Evolutionary conservation across 371 early-diverging fungal species (phyloP).

Genomic region (Choanephora cucurbitarum): DNA sequence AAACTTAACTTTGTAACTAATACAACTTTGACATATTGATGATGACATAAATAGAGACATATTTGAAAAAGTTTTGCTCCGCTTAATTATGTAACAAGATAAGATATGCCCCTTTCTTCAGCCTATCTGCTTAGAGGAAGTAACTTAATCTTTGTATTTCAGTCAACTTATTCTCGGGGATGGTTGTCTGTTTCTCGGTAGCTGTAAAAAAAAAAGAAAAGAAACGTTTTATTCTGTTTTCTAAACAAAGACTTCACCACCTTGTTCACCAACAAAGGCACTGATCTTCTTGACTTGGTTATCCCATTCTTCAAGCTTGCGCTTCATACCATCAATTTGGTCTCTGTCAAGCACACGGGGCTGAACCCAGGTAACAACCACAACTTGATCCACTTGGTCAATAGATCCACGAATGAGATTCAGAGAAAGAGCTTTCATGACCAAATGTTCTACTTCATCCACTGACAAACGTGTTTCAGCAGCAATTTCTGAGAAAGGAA

Average conservation of each 20-base stretch:
- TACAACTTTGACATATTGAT: too few species aligned
- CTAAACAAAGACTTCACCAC: slow-evolving; percentile 53
- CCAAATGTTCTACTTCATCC: slow-evolving; percentile 93
- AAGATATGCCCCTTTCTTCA: too few species aligned
- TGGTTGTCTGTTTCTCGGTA: too few species aligned
- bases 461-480: slow-evolving; percentile 82
- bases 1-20: too few species aligned
- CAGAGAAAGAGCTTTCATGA: slow-evolving; percentile 95
- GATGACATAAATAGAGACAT: too few species aligned
- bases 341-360: slow-evolving; percentile 91
- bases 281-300: slow-evolving; percentile 53
- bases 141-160: too few species aligned
- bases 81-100: too few species aligned
- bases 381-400: slow-evolving; percentile 90
- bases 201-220: too few species aligned
- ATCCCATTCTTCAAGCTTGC: slow-evolving; percentile 39
- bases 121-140: too few species aligned
- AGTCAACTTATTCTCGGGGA: too few species aligned
- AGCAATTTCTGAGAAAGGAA: slow-evolving; percentile 86
- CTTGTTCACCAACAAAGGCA: slow-evolving; percentile 61
- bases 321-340: slow-evolving; percentile 83
- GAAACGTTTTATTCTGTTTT: slow-evolving; percentile 26
- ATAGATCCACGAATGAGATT: slow-evolving; percentile 92
- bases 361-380: slow-evolving; percentile 94
- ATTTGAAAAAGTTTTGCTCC: too few species aligned